A percentile compares a stretch with the other conserved stretches of the same genome.
Evolutionary conservation across 306 rosid genomes (phyloP).

Genomic region (Oemleria cerasiformis): DNA sequence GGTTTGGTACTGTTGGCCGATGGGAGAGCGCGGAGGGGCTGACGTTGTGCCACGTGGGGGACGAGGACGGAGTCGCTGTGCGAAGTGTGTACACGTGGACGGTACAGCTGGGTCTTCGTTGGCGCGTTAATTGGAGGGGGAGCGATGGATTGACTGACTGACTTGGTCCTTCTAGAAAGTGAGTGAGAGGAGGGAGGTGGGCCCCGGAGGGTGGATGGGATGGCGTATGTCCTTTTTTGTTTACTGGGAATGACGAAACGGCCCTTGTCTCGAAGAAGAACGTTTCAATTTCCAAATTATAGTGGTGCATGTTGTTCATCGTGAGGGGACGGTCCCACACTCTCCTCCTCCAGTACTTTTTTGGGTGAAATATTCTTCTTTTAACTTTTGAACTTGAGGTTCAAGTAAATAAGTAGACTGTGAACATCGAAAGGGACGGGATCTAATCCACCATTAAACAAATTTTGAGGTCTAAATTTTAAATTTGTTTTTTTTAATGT

Average conservation of each 20-base stretch:
- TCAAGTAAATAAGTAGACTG: neutral
- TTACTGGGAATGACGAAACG: slow-evolving; percentile 13
- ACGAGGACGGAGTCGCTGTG: slow-evolving; percentile 2
- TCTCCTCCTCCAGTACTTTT: neutral
- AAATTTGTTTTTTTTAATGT: too few species aligned
- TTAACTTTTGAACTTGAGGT: too few species aligned
- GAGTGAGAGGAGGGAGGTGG: neutral
- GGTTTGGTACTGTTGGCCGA: neutral
- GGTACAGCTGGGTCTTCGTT: slow-evolving; percentile 36
- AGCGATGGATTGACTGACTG: slow-evolving; percentile 3
- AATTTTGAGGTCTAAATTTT: neutral
- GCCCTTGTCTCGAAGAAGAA: slow-evolving; percentile 4
- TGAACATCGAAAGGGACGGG: neutral
- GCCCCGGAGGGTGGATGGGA: neutral
- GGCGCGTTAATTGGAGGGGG: slow-evolving; percentile 32
- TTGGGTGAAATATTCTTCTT: too few species aligned
- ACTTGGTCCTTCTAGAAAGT: slow-evolving; percentile 37
- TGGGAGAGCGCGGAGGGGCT: neutral
- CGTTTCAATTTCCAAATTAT: neutral
- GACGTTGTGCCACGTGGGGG: slow-evolving; percentile 12
- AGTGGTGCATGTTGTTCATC: neutral
- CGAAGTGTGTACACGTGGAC: slow-evolving; percentile 10
- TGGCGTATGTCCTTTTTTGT: neutral
- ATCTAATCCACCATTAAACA: neutral
- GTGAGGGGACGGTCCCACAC: neutral